phyloP scores from a whole-genome alignment of 805 yeast species.

The Candida manassasensis region DNA sequence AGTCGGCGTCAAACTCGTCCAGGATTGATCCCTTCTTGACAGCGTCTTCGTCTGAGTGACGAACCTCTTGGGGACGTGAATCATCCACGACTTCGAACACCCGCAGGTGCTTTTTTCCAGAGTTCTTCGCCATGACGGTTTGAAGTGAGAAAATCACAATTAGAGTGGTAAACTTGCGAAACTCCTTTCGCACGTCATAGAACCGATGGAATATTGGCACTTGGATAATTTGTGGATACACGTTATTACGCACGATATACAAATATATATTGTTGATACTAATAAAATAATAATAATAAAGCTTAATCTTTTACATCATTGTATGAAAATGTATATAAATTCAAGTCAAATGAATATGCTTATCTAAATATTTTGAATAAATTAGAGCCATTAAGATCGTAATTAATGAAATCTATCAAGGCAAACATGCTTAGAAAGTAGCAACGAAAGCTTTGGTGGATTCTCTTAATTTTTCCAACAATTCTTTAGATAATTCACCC shows the following conservation, averaged over 20 bases:
- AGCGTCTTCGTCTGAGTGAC: constrained; percentile 1
- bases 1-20: constrained; percentile 24
- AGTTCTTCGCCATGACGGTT: too few species aligned
- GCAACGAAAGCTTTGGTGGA: constrained; percentile 92
- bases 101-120: too few species aligned
- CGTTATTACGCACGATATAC: constrained; percentile 3
- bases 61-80: not conserved
- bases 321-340: constrained; percentile 3
- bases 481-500: constrained; percentile 89
- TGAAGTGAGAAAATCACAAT: too few species aligned
- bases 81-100: constrained; percentile 2
- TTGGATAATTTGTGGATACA: too few species aligned
- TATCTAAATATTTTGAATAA: constrained; percentile 4
- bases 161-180: too few species aligned
- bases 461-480: constrained; percentile 79
- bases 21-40: too few species aligned
- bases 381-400: constrained; percentile 4
- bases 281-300: constrained; percentile 7
- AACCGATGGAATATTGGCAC: not conserved
- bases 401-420: constrained; percentile 6
- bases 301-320: constrained; percentile 5
- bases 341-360: constrained; percentile 3
- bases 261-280: constrained; percentile 5
- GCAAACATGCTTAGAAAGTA: constrained; percentile 52
- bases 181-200: not conserved